Evolutionary conservation across 352 stramenopile species (phyloP).

Genomic region (Saprolegnia parasitica): DNA sequence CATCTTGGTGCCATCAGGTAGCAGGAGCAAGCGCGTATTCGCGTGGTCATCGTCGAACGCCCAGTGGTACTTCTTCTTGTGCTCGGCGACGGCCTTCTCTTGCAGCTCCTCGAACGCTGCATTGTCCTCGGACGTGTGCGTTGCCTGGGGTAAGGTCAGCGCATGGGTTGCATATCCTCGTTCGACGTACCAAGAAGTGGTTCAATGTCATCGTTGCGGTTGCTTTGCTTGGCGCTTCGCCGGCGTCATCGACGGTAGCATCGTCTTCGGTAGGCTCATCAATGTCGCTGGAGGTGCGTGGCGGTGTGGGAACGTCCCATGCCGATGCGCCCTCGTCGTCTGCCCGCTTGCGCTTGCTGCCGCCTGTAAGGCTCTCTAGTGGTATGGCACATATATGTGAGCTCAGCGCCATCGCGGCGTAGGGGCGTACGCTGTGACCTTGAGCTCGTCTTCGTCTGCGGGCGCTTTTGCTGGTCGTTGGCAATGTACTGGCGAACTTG

Average conservation of each 20-base stretch:
- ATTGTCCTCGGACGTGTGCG: slow-evolving; percentile 84
- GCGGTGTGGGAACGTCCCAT: slow-evolving; percentile 64
- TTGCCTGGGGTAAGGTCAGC: slow-evolving; percentile 37
- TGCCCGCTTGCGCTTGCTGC: slow-evolving; percentile 31
- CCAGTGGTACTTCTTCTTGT: slow-evolving; percentile 72
- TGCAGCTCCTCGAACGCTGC: slow-evolving; percentile 70
- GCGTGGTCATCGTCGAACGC: slow-evolving; percentile 56
- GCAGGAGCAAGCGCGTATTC: slow-evolving; percentile 63
- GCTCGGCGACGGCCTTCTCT: slow-evolving; percentile 58
- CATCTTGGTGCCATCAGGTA: slow-evolving; percentile 68
- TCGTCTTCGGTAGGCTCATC: slow-evolving; percentile 4
- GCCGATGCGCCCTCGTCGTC: slow-evolving; percentile 30
- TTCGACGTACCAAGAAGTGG: slow-evolving; percentile 50
- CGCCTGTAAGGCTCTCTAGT: slow-evolving; percentile 18
- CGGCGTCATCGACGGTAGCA: background rate
- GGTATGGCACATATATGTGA: background rate
- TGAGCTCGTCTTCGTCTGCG: slow-evolving; percentile 8
- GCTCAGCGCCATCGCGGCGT: background rate
- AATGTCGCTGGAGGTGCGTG: background rate
- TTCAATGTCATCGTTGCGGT: slow-evolving; percentile 53
- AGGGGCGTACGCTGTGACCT: slow-evolving; percentile 14
- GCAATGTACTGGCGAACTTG: slow-evolving; percentile 19
- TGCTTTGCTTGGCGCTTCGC: background rate
- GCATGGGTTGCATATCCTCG: background rate
- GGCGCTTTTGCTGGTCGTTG: slow-evolving; percentile 17